These are phyloP conservation scores for Lasiosphaeris hirsuta DNA, from an alignment of 495 filamentous ascomycete genomes.

Conservation along the genomic window DNA sequence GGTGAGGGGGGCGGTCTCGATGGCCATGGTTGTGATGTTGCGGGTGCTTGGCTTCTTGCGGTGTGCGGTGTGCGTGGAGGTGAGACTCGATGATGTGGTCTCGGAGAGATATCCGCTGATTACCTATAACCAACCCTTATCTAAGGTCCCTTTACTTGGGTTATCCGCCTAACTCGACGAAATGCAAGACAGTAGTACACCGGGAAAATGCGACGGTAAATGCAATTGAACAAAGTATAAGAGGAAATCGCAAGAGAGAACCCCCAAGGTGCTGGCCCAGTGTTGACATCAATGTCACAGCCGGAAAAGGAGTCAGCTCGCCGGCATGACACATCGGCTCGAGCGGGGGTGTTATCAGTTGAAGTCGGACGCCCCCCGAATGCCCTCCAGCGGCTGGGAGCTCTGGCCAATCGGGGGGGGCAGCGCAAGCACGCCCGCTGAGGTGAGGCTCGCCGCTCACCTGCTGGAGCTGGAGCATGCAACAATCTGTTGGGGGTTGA, in stretches of 20 bases:
- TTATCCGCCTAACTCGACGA: neutral
- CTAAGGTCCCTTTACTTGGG: neutral
- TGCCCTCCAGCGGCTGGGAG: neutral
- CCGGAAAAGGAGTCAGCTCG: neutral
- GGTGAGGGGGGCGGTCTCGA: conserved; percentile 13
- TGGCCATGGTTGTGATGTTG: conserved; percentile 20
- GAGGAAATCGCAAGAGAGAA: conserved; percentile 1
- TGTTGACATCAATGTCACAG: neutral
- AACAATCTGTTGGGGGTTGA: neutral
- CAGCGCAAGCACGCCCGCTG: conserved; percentile 29
- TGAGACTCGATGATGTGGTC: neutral
- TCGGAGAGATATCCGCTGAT: neutral
- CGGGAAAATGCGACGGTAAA: neutral
- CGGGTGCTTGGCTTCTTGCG: neutral
- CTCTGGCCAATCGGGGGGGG: conserved; percentile 27
- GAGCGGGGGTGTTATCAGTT: too few relatives aligned
- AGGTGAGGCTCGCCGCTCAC: conserved; percentile 1
- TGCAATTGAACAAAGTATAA: neutral
- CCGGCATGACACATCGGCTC: conserved; percentile 30
- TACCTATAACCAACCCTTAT: neutral
- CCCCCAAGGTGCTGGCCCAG: neutral
- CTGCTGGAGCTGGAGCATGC: neutral
- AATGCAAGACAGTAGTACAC: neutral
- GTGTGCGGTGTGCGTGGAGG: neutral
- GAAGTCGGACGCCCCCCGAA: neutral